These are phyloP conservation scores for Clausena lansium DNA, from an alignment of 345 rosid species.

Conservation along the genomic window DNA sequence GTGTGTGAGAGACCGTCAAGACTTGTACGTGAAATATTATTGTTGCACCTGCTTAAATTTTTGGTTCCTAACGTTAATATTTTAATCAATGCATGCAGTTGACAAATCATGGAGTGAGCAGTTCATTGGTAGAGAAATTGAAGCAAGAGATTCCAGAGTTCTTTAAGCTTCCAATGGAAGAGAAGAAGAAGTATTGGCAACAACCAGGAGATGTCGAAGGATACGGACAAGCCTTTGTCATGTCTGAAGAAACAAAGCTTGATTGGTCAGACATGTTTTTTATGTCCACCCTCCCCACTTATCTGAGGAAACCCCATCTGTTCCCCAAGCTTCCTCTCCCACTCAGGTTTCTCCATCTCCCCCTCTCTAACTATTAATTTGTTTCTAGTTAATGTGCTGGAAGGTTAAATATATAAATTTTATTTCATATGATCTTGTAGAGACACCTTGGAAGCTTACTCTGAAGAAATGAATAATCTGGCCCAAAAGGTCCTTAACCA, in stretches of 20 bases:
- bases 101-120: slow-evolving; percentile 23
- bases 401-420: too few relatives aligned
- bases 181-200: slow-evolving; percentile 25
- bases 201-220: slow-evolving; percentile 31
- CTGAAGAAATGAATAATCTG: neutral
- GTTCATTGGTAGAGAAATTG: slow-evolving; percentile 20
- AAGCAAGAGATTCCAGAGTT: slow-evolving; percentile 25
- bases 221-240: slow-evolving; percentile 32
- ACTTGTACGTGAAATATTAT: too few relatives aligned
- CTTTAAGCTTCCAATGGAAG: slow-evolving; percentile 26
- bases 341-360: slow-evolving; percentile 13
- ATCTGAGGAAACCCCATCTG: slow-evolving; percentile 27
- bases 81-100: neutral
- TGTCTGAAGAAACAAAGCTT: slow-evolving; percentile 31
- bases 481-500: neutral
- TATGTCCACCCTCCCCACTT: slow-evolving; percentile 19
- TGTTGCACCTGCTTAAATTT: too few relatives aligned
- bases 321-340: slow-evolving; percentile 28
- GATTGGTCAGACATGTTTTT: slow-evolving; percentile 30
- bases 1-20: too few relatives aligned
- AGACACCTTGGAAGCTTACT: neutral
- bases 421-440: neutral
- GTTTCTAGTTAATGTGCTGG: neutral
- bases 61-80: too few relatives aligned
- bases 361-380: neutral